phyloP scores from a whole-genome alignment of 495 filamentous ascomycete genomes.

The Penicillium robsamsonii region DNA sequence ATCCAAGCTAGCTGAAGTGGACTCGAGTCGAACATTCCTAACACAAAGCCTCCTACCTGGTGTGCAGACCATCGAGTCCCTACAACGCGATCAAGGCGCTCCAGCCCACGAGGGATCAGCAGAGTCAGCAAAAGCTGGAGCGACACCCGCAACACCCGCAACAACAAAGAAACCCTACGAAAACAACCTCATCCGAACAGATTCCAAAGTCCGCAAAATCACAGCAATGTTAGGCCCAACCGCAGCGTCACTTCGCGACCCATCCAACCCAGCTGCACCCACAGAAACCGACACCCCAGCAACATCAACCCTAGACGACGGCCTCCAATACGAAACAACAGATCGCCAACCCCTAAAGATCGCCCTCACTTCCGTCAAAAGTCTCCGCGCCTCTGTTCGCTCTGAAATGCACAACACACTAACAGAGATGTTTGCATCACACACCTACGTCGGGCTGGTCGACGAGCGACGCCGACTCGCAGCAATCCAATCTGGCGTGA shows the following conservation, averaged over 20 bases:
- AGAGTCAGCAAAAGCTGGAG: constrained; percentile 7
- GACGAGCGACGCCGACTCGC: constrained; percentile 83
- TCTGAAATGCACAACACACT: constrained; percentile 84
- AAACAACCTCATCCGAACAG: constrained; percentile 86
- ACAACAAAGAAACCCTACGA: constrained; percentile 68
- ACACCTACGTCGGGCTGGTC: constrained; percentile 92
- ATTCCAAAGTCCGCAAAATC: constrained; percentile 88
- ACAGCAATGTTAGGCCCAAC: constrained; percentile 81
- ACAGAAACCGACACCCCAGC: constrained; percentile 20
- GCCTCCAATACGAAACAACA: constrained; percentile 66
- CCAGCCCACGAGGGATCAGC: constrained; percentile 15
- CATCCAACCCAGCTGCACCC: constrained; percentile 16
- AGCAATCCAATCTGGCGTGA: constrained; percentile 90
- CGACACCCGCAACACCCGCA: constrained; percentile 38
- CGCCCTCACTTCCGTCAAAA: constrained; percentile 75
- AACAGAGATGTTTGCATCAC: constrained; percentile 83
- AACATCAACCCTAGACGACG: constrained; percentile 37
- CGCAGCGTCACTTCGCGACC: constrained; percentile 15
- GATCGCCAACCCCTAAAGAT: constrained; percentile 67
- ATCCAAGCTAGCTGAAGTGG: constrained; percentile 77
- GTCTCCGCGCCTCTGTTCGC: constrained; percentile 76
- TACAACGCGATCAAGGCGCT: constrained; percentile 18
- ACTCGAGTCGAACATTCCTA: constrained; percentile 91
- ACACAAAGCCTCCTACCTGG: constrained; percentile 88
- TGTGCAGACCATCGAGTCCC: constrained; percentile 36